Evolutionary conservation across 2,329 filamentous ascomycete genomes (phyloP).

Genomic region (Leptodontidium sp.): DNA sequence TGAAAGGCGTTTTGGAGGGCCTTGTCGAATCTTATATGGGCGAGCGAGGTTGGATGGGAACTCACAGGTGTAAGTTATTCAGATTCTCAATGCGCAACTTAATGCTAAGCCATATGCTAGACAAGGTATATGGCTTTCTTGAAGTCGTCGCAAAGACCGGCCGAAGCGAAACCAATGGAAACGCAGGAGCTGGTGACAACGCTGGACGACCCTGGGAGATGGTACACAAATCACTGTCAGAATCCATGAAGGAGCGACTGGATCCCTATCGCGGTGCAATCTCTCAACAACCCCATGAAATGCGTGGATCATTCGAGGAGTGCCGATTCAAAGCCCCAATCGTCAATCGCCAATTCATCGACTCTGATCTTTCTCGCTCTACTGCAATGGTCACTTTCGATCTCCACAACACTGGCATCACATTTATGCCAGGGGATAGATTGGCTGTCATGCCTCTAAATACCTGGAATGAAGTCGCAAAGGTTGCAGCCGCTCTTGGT

Average conservation of each 20-base stretch:
- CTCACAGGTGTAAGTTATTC: background rate
- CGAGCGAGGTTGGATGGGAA: constrained; percentile 2
- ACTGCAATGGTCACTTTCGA: constrained; percentile 1
- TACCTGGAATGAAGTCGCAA: constrained; percentile 1
- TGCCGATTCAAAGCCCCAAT: background rate
- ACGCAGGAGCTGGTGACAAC: background rate
- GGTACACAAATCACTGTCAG: constrained; percentile 6
- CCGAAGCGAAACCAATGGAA: constrained; percentile 6
- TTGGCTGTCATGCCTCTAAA: background rate
- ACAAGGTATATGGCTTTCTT: background rate
- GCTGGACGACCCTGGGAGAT: constrained; percentile 8
- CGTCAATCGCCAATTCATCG: background rate
- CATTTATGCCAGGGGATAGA: constrained; percentile 3
- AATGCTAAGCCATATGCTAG: background rate
- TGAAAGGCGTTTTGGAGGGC: background rate
- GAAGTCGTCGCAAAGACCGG: constrained; percentile 7
- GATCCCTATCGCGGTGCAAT: background rate
- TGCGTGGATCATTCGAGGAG: background rate
- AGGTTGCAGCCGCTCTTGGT: constrained; percentile 1
- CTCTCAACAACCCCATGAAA: background rate
- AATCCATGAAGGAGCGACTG: background rate
- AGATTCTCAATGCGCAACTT: background rate
- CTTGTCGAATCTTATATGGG: constrained; percentile 1
- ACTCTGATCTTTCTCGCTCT: background rate
- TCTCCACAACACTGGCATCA: background rate